A percentile compares a stretch with the other conserved stretches of the same genome.
These are phyloP conservation scores for Mortierella polycephala DNA, from an alignment of 371 early-diverging fungal genomes.

Conservation along the genomic window DNA sequence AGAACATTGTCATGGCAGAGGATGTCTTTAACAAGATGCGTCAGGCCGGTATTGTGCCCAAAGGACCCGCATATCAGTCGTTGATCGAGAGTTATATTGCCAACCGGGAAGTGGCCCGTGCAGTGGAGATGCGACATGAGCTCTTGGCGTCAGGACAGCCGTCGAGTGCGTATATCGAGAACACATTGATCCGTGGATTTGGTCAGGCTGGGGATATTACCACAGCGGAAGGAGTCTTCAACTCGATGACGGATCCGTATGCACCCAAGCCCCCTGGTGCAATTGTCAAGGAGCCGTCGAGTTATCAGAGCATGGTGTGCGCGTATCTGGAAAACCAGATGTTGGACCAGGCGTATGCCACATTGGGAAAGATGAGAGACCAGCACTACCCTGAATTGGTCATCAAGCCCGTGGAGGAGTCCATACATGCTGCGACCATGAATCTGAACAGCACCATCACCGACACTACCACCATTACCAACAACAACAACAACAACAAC, in stretches of 20 bases:
- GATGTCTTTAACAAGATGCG: constrained; percentile 63
- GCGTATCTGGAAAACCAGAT: constrained; percentile 62
- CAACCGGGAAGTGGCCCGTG: constrained; percentile 59
- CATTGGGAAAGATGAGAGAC: constrained; percentile 28
- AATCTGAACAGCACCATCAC: no score
- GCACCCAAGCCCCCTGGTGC: constrained; percentile 25
- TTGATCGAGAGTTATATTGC: constrained; percentile 65
- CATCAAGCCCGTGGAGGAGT: constrained; percentile 46
- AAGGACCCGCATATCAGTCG: constrained; percentile 67
- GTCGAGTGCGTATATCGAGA: constrained; percentile 71
- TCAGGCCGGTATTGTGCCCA: constrained; percentile 56
- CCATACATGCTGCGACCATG: constrained; percentile 17
- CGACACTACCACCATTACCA: no score
- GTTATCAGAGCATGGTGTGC: constrained; percentile 70
- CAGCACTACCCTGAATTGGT: constrained; percentile 50
- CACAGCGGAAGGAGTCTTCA: constrained; percentile 63
- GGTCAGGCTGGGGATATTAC: constrained; percentile 54
- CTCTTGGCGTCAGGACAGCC: constrained; percentile 56
- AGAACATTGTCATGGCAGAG: constrained; percentile 64
- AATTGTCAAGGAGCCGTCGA: constrained; percentile 67
- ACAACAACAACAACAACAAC: no score
- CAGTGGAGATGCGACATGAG: constrained; percentile 59
- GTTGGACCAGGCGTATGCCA: constrained; percentile 54
- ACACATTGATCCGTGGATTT: constrained; percentile 67
- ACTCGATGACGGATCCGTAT: constrained; percentile 65